phyloP scores from a whole-genome alignment of 805 yeast genomes.

The Suhomyces pyralidae region DNA sequence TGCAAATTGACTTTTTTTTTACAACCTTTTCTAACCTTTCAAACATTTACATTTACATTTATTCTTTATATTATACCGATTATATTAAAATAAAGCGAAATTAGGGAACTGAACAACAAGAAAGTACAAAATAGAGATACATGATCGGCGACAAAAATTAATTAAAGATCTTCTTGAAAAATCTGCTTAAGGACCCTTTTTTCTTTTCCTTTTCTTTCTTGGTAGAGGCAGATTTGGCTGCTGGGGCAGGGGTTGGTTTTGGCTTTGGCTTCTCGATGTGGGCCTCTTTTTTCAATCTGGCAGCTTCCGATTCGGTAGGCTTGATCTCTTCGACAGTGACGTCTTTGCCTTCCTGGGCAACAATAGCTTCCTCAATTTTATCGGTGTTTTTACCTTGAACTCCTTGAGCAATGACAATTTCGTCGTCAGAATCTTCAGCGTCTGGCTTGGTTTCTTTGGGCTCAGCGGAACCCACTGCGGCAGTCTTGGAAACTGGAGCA shows the following conservation, averaged over 20 bases:
- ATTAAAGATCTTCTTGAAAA: conserved; percentile 14
- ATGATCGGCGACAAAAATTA: conserved; percentile 1
- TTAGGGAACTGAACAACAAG: conserved; percentile 1
- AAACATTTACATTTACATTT: too few species aligned
- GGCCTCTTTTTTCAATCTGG: conserved; percentile 35
- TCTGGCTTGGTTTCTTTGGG: conserved; percentile 8
- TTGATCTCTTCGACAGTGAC: conserved; percentile 41
- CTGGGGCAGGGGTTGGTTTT: conserved; percentile 8
- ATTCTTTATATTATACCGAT: not conserved
- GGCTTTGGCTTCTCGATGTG: not conserved
- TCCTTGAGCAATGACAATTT: conserved; percentile 41
- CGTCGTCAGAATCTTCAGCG: conserved; percentile 26
- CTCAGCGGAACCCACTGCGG: conserved; percentile 1
- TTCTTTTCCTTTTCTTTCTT: conserved; percentile 12
- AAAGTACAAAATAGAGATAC: not conserved
- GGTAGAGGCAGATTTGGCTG: conserved; percentile 13
- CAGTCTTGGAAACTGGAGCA: conserved; percentile 8
- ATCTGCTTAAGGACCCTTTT: conserved; percentile 12
- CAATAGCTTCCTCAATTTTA: conserved; percentile 33
- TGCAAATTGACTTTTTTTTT: not conserved
- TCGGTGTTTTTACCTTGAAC: conserved; percentile 32
- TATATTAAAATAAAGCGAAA: conserved; percentile 1
- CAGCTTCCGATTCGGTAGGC: conserved; percentile 40
- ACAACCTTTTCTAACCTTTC: too few species aligned
- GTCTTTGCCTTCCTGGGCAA: conserved; percentile 33